Base-by-base conservation (phyloP, 306 rosid genomes). In the Arachis hypogaea region DNA sequence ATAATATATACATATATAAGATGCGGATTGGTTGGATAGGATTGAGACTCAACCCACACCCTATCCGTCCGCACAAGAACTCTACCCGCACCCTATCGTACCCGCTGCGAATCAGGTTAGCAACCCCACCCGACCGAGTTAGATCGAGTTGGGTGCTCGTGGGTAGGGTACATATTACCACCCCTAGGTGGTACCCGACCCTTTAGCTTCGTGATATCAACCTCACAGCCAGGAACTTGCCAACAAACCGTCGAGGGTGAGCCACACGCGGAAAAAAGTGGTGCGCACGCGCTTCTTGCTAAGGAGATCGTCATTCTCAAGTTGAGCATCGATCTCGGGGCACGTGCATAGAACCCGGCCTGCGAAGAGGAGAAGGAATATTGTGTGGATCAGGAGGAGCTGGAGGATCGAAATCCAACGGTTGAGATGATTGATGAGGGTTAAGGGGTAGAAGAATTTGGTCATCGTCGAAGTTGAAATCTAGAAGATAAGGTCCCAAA, bases 321-420 rank as follows among this genome's bases (percentile, higher is more conserved):
- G 76, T 80, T 12, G 66, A 61, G 80, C 93, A 41, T 95, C 99
- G 4, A 95, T 3, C 84, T 95, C 99, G 11, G 99, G 99, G 45
- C 99, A 95, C 0, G 99, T 98, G 36, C 99, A 95, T 0, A 98
- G 99, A 33, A 95, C 82, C 66, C 66, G 85, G 71, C 99, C 99
- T 61, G 99, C 93, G 3, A 16, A 5, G 7, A 28, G 64, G 43
- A 33, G 3, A 6, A 58, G 63, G 49, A 45, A 45, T 45, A 9
- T 51, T 2, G 7, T 51, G 57, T 51, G 59, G 63, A 6, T 45
- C 73, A 9, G 74, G n/a, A n/a, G 42, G 44, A 5, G 1, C 8
- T 1, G 45, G 18, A 44, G 56, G 65, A 14, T 45, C 57, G 2
- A 54, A 14, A 11, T 50, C 47, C 6, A 60, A 49, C 16, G 18